A percentile compares a stretch with the other conserved stretches of the same genome.
These are phyloP conservation scores for Nevesoporus exiguus DNA, from an alignment of 768 basidiomycete species.

Conservation along the genomic window DNA sequence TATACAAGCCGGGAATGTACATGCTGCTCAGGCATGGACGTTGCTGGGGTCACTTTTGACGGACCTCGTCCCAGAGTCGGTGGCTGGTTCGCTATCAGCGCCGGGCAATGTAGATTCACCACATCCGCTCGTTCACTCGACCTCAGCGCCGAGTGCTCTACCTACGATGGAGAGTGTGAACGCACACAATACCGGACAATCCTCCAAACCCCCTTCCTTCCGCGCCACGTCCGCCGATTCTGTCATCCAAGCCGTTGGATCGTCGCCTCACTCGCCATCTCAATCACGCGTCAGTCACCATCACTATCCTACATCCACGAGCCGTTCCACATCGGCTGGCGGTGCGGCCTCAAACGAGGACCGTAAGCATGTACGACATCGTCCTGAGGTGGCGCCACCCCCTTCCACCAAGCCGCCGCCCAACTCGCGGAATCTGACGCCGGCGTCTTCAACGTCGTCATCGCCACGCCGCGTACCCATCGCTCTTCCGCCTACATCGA, in stretches of 20 bases:
- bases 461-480: conserved; percentile 48
- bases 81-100: conserved; percentile 25
- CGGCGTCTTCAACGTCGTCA: conserved; percentile 54
- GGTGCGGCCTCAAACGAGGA: conserved; percentile 17
- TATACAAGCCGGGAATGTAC: conserved; percentile 49
- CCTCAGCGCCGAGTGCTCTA: conserved; percentile 43
- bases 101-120: conserved; percentile 17
- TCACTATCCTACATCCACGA: conserved; percentile 5
- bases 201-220: conserved; percentile 23
- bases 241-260: not conserved
- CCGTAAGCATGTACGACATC: conserved; percentile 21
- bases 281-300: conserved; percentile 18
- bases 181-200: conserved; percentile 6
- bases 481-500: conserved; percentile 31
- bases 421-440: conserved; percentile 49
- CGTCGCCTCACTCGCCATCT: conserved; percentile 24
- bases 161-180: conserved; percentile 20
- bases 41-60: conserved; percentile 56
- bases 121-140: conserved; percentile 35
- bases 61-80: conserved; percentile 42
- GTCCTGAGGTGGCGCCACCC: conserved; percentile 14
- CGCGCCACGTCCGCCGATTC: conserved; percentile 28
- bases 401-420: conserved; percentile 29
- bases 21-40: conserved; percentile 65
- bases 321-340: conserved; percentile 19